Evolutionary conservation across 805 yeast genomes (phyloP).

Genomic region (Cyberlindnera galapagoensis): DNA sequence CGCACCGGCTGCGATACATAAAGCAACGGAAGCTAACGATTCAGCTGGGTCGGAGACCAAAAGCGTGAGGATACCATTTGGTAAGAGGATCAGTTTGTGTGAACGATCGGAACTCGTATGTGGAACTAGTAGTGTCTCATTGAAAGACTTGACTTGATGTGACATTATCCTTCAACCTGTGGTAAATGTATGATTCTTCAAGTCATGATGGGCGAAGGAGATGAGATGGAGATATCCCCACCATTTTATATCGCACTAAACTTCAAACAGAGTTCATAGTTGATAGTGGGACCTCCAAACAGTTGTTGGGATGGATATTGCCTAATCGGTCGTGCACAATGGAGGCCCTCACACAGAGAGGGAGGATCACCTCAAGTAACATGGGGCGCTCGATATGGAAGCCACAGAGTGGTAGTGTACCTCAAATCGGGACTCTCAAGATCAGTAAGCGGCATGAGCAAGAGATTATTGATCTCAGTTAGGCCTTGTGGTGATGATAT

Average conservation of each 20-base stretch:
- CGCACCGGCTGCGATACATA: slow-evolving; percentile 78
- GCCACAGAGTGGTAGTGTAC: too few relatives aligned
- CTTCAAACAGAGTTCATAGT: too few relatives aligned
- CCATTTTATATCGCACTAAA: too few relatives aligned
- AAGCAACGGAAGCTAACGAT: slow-evolving; percentile 58
- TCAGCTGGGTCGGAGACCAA: slow-evolving; percentile 72
- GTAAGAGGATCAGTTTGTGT: slow-evolving; percentile 42
- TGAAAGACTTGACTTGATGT: slow-evolving; percentile 11
- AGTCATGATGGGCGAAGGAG: not conserved
- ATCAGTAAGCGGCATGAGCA: too few relatives aligned
- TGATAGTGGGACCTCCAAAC: not conserved
- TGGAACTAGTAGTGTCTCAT: slow-evolving; percentile 27
- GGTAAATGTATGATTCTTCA: not conserved
- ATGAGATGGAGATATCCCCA: not conserved
- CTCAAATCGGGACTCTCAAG: too few relatives aligned
- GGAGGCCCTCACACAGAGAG: too few relatives aligned
- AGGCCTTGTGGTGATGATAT: too few relatives aligned
- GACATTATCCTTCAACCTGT: too few relatives aligned
- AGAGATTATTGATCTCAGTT: too few relatives aligned
- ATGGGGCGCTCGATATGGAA: too few relatives aligned
- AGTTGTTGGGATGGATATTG: not conserved
- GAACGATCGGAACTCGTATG: slow-evolving; percentile 30
- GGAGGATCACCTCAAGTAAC: too few relatives aligned
- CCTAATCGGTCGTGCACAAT: slow-evolving; percentile 7
- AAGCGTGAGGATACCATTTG: slow-evolving; percentile 64